Conservation (phyloP, 2,329 filamentous ascomycete genomes). For the Alternaria burnsii region DNA sequence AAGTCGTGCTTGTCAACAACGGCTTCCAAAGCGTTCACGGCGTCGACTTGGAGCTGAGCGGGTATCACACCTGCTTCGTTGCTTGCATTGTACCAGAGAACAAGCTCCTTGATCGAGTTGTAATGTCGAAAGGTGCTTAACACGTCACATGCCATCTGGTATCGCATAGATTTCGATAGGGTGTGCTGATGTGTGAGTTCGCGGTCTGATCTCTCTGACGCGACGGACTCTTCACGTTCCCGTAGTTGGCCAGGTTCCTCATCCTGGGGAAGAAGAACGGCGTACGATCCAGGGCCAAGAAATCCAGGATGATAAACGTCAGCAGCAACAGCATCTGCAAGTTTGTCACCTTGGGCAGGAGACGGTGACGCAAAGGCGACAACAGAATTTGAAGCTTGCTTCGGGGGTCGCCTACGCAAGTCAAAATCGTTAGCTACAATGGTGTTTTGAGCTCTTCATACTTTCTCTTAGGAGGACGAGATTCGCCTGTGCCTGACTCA, state of each 20-base stretch:
- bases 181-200: slow-evolving; percentile 43
- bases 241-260: slow-evolving; percentile 27
- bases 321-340: slow-evolving; percentile 45
- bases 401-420: slow-evolving; percentile 27
- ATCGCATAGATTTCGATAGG: slow-evolving; percentile 41
- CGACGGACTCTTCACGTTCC: slow-evolving; percentile 34
- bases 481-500: slow-evolving; percentile 24
- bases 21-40: slow-evolving; percentile 40
- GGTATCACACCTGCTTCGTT: slow-evolving; percentile 50
- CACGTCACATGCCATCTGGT: slow-evolving; percentile 40
- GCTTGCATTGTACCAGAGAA: slow-evolving; percentile 33
- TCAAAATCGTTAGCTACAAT: slow-evolving; percentile 3
- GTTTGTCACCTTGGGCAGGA: slow-evolving; percentile 29
- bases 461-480: slow-evolving; percentile 39
- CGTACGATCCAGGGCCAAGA: slow-evolving; percentile 46
- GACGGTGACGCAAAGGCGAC: slow-evolving; percentile 21
- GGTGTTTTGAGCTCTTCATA: slow-evolving; percentile 12
- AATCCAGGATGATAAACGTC: slow-evolving; percentile 45
- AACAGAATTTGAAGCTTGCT: slow-evolving; percentile 14
- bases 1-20: slow-evolving; percentile 46
- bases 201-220: slow-evolving; percentile 37
- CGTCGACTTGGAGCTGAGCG: slow-evolving; percentile 46
- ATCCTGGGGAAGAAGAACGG: slow-evolving; percentile 40
- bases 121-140: slow-evolving; percentile 41
- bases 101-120: slow-evolving; percentile 33